Evolutionary conservation across 345 rosid genomes (phyloP), one percentile per base, ranked within the genome.

Genomic region (Boechera retrofracta): DNA sequence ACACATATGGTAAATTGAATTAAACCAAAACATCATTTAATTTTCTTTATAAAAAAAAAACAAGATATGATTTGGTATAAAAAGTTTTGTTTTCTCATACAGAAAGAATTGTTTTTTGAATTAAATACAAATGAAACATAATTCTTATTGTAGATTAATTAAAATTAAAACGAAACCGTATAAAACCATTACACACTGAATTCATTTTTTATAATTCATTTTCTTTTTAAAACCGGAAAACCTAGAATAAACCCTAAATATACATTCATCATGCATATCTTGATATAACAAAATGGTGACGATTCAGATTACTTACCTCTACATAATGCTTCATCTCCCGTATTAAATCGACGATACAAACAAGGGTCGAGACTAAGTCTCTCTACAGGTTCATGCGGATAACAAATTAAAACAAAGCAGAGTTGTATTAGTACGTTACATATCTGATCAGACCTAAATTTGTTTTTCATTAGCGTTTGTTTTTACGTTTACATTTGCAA

Each of bases 301-400:
- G 31, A 38, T 28, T 38, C 6, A 53, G n/a, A 44, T 8, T 58
- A 67, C 74, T 68, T 68, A 76, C 79, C 68, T 76, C 79, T 9
- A 76, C 69, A 18, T 9, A 60, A 21, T 6, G 16, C 18, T 76
- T 60, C 74, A 60, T 18, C 31, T 11, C 8, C 35, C 33, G 15
- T 65, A 74, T 54, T 2, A 4, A 1, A 2, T 65, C 49, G 45
- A 65, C 4, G 58, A 74, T 55, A n/a, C 13, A 55, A 0, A 65
- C 72, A 55, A 74, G 78, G n/a, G 18, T 29, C 6, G 78, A 18
- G 33, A n/a, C 21, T 15, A 33, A 1, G 49, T 65, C 72, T 65
- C 7, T 54, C 77, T 74, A 63, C 71, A 31, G 7, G 9, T 48
- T 5, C 48, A 60, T 48, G 26, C 38, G 4, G 8, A 71, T 45